phyloP scores from a whole-genome alignment of 1,284 basidiomycete genomes.

The Stereum hirsutum region DNA sequence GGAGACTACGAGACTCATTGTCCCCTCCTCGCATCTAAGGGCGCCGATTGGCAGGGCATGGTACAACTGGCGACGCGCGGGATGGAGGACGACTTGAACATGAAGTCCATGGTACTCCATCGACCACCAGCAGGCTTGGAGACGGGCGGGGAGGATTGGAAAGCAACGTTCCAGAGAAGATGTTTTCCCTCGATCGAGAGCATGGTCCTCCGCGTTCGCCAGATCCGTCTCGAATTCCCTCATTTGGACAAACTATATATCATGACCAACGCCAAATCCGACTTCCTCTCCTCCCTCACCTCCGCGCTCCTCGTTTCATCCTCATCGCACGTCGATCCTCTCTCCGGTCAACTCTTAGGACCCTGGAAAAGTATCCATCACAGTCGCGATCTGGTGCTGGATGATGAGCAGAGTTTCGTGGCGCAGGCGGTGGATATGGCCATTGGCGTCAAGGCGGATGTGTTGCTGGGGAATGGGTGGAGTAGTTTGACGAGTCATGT shows the following conservation, averaged over 20 bases:
- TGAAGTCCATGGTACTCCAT: no score
- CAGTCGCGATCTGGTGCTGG: slow-evolving; percentile 28
- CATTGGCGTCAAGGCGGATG: slow-evolving; percentile 30
- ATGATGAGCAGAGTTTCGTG: slow-evolving; percentile 27
- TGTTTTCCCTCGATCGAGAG: slow-evolving; percentile 49
- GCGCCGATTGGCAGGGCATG: slow-evolving; percentile 43
- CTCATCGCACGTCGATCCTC: no score
- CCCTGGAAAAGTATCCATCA: slow-evolving; percentile 38
- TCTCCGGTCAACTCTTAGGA: slow-evolving; percentile 30
- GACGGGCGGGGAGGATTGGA: slow-evolving; percentile 23
- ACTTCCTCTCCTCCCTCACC: slow-evolving; percentile 39
- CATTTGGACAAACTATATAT: slow-evolving; percentile 41
- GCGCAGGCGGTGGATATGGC: slow-evolving; percentile 35
- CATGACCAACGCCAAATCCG: slow-evolving; percentile 52
- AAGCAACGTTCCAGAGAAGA: slow-evolving; percentile 37
- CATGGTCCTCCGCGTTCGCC: slow-evolving; percentile 35
- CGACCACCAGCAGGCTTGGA: slow-evolving; percentile 22
- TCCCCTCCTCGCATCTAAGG: slow-evolving; percentile 40
- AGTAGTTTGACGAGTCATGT: no score
- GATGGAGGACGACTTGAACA: slow-evolving; percentile 44
- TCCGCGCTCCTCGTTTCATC: no score
- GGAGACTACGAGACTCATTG: slow-evolving; percentile 63
- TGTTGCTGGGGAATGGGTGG: slow-evolving; percentile 38
- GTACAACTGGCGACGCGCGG: slow-evolving; percentile 41
- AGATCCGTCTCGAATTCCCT: no score